phyloP scores from a whole-genome alignment of 352 stramenopile species.

The Phytopythium delawarense region DNA sequence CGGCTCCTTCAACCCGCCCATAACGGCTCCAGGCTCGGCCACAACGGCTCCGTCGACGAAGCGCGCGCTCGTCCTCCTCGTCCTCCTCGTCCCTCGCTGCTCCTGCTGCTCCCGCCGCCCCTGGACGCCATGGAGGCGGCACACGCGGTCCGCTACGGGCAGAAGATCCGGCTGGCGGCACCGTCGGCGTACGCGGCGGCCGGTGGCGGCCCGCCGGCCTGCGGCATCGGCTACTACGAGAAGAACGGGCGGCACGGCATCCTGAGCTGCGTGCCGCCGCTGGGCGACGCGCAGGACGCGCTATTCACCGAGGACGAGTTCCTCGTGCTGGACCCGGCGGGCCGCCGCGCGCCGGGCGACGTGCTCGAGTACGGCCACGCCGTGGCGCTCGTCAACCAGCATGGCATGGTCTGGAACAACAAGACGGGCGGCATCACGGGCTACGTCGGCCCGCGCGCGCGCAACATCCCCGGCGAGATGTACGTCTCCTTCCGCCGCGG shows the following conservation, averaged over 20 bases:
- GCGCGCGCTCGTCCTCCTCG: not conserved
- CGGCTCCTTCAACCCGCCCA: constrained; percentile 5
- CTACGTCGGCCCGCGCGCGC: constrained; percentile 68
- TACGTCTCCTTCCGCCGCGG: constrained; percentile 55
- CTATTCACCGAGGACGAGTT: constrained; percentile 86
- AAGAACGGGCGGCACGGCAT: constrained; percentile 86
- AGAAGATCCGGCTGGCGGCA: constrained; percentile 61
- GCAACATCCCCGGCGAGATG: constrained; percentile 70
- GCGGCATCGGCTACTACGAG: constrained; percentile 78
- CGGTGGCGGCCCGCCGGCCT: constrained; percentile 10
- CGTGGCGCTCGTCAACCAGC: constrained; percentile 81
- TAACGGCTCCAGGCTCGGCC: not conserved
- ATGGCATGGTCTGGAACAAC: constrained; percentile 86
- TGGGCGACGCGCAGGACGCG: constrained; percentile 62
- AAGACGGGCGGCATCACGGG: constrained; percentile 86
- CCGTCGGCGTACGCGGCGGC: constrained; percentile 44
- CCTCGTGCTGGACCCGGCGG: constrained; percentile 59
- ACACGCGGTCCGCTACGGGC: constrained; percentile 54
- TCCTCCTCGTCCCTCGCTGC: not conserved
- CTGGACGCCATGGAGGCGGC: constrained; percentile 13
- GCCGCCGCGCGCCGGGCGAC: constrained; percentile 34
- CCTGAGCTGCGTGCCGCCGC: constrained; percentile 71
- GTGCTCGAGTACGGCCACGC: constrained; percentile 68
- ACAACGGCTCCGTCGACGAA: not conserved
- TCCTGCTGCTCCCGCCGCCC: not conserved